Evolutionary conservation across 2,329 filamentous ascomycete species (phyloP).

Genomic region (Zymoseptoria tritici): DNA sequence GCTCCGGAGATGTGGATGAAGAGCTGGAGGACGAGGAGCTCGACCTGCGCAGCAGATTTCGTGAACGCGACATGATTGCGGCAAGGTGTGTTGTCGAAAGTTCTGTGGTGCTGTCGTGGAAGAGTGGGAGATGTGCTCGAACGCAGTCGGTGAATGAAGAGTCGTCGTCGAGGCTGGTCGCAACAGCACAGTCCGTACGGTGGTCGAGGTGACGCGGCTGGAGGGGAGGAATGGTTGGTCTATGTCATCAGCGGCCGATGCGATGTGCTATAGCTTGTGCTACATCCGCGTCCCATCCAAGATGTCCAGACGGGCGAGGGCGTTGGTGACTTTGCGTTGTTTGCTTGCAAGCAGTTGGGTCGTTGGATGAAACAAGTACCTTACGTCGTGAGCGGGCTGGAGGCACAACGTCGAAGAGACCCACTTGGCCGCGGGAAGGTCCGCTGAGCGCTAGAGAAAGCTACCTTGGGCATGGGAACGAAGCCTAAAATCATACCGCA

Average conservation of each 20-base stretch:
- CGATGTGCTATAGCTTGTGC: not conserved
- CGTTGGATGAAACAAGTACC: not conserved
- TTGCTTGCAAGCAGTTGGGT: not conserved
- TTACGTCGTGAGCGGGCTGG: not conserved
- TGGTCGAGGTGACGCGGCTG: not conserved
- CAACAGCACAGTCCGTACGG: not conserved
- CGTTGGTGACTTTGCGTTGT: not conserved
- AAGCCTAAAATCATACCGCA: not conserved
- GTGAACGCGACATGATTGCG: slow-evolving; percentile 21
- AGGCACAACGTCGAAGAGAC: not conserved
- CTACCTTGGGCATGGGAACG: not conserved
- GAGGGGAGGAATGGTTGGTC: not conserved
- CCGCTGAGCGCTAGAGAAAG: not conserved
- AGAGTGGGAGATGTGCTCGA: not conserved
- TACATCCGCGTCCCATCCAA: not conserved
- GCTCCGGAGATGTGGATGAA: slow-evolving; percentile 66
- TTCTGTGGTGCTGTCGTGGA: not conserved
- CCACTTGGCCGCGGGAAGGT: not conserved
- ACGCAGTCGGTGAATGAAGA: not conserved
- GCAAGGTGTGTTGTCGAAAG: not conserved
- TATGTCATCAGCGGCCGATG: not conserved
- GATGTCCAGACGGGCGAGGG: not conserved
- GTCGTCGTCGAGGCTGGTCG: not conserved
- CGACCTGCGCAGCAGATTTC: slow-evolving; percentile 23
- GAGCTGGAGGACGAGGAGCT: slow-evolving; percentile 43